A percentile compares a stretch with the other conserved stretches of the same genome.
Evolutionary conservation across 2,329 filamentous ascomycete genomes (phyloP).

Genomic region (Emergomyces orientalis): DNA sequence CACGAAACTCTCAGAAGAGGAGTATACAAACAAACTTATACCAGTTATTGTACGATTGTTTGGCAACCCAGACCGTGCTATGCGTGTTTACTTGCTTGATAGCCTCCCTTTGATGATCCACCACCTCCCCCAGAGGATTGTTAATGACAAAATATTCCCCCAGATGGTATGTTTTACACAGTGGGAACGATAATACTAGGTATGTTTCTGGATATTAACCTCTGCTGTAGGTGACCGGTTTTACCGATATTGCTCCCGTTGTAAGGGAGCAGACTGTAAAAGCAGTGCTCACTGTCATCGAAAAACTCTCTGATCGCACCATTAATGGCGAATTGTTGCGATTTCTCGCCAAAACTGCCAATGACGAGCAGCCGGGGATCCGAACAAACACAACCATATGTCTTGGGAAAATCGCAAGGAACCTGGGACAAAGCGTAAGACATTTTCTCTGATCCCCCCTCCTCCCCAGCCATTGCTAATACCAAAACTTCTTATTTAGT

Average conservation of each 20-base stretch:
- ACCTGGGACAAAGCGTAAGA: constrained; percentile 57
- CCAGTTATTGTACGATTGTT: constrained; percentile 84
- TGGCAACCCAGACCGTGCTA: constrained; percentile 79
- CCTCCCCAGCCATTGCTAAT: constrained; percentile 21
- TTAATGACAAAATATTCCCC: constrained; percentile 95
- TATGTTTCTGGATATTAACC: constrained; percentile 21
- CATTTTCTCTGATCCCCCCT: background rate
- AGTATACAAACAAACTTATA: constrained; percentile 75
- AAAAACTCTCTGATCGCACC: constrained; percentile 81
- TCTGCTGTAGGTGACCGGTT: constrained; percentile 67
- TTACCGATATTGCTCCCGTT: constrained; percentile 81
- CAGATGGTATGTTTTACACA: constrained; percentile 56
- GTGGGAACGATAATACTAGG: background rate
- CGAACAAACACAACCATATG: constrained; percentile 98
- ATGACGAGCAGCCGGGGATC: constrained; percentile 95
- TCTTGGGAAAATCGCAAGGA: constrained; percentile 87
- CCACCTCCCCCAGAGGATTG: constrained; percentile 71
- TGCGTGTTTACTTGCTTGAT: constrained; percentile 83
- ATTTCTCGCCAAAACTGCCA: constrained; percentile 88
- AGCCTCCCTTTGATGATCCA: constrained; percentile 88
- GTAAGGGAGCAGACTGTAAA: constrained; percentile 95
- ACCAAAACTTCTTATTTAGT: constrained; percentile 35
- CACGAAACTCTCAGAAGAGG: constrained; percentile 74
- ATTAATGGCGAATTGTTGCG: constrained; percentile 89
- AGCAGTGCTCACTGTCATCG: constrained; percentile 76